Evolutionary conservation across 169 alveolate genomes (phyloP).

Genomic region (Babesia divergens): DNA sequence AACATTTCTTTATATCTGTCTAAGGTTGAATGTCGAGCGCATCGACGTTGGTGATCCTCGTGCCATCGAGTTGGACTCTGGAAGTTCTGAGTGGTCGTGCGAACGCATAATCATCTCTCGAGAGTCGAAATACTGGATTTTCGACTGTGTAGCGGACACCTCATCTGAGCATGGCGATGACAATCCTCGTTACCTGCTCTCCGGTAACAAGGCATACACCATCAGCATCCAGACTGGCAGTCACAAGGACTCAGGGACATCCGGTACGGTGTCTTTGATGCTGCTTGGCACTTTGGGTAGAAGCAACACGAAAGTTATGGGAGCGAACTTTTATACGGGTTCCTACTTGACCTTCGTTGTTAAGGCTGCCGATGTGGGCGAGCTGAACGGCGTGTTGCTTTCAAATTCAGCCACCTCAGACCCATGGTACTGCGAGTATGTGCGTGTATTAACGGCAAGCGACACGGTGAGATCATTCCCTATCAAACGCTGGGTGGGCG

Average conservation of each 20-base stretch:
- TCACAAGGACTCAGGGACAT: slow-evolving; percentile 78
- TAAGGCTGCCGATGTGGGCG: slow-evolving; percentile 85
- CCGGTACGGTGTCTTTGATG: slow-evolving; percentile 73
- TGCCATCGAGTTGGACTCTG: slow-evolving; percentile 74
- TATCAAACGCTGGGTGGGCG: slow-evolving; percentile 83
- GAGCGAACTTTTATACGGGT: slow-evolving; percentile 71
- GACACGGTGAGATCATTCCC: slow-evolving; percentile 70
- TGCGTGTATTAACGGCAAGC: slow-evolving; percentile 69
- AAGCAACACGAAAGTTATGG: slow-evolving; percentile 74
- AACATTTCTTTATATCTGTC: neutral
- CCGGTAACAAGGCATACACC: slow-evolving; percentile 70
- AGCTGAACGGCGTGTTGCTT: slow-evolving; percentile 72
- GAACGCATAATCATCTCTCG: slow-evolving; percentile 81
- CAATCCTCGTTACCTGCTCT: slow-evolving; percentile 44
- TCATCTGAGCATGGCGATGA: slow-evolving; percentile 66
- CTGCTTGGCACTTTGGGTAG: slow-evolving; percentile 75
- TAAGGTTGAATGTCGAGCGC: slow-evolving; percentile 69
- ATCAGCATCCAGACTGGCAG: slow-evolving; percentile 77
- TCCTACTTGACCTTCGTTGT: slow-evolving; percentile 69
- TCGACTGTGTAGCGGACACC: slow-evolving; percentile 79
- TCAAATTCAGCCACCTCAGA: slow-evolving; percentile 74
- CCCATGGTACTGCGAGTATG: slow-evolving; percentile 85
- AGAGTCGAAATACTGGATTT: slow-evolving; percentile 85
- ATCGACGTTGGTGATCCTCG: slow-evolving; percentile 81
- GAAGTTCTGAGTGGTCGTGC: slow-evolving; percentile 84